Base-by-base conservation (phyloP, 2,329 filamentous ascomycete species). In the Fusarium sp. region DNA sequence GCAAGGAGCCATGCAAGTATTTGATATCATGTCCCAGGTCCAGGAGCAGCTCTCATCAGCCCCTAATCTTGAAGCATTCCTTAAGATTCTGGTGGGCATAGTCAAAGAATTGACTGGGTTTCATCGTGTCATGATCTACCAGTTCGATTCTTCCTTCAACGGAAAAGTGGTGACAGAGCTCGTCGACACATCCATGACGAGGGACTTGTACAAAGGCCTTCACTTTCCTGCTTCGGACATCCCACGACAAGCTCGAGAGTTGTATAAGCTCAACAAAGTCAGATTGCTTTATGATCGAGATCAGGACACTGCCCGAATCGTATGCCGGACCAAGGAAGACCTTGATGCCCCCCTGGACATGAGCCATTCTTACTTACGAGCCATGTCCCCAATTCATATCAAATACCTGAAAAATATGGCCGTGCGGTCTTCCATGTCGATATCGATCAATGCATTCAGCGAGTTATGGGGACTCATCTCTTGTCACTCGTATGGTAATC, bases 391-490 rank as follows among this genome's bases (percentile, higher is more conserved):
- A 0, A 94, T 97, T 41, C 93, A 96, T 74, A 78, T 97, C 55
- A 96, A 96, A 74, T 97, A 97, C 71, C 83, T 97, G 5, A 86
- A 82, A 7, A 94, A 97, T 75, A 97, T 97, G 94, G 90, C 90
- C 9, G 93, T 97, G 1, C 89, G 93, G n/a, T 93, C 93, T 0
- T 97, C 93, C 67, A 97, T 97, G 93, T 97, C 93, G 1, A 94
- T 97, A 63, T 96, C 93, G 2, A 92, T 97, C 74, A 96, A 93
- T 67, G 92, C 92, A 0, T 96, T 96, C 71, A 85, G 87, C 70
- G 91, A 96, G 71, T 80, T 97, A 0, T 97, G 94, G 94, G 94
- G 94, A 0, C 81, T 97, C 28, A 93, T 97, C 40, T 89, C 93
- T 2, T 97, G 93, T 63, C 94, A 97, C 75, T 88, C 90, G 0